Percentiles rank a stretch among this genome's conserved stretches.
Evolutionary conservation across 2,329 filamentous ascomycete species (phyloP).

Genomic region (Diplodia scrobiculata): DNA sequence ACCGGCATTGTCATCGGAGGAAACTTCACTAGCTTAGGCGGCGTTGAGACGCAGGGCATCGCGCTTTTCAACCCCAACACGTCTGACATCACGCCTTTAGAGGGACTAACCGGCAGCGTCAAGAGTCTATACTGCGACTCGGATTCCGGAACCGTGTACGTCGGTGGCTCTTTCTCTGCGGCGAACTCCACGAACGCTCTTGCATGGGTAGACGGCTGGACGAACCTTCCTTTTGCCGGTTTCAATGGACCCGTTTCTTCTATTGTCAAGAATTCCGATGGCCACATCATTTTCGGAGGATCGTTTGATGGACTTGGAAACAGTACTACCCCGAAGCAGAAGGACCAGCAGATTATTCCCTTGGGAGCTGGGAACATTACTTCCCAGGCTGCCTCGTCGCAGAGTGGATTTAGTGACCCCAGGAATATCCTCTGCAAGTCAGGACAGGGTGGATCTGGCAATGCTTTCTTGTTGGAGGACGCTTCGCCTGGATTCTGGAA

Average conservation of each 20-base stretch:
- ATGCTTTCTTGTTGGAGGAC: conserved; percentile 80
- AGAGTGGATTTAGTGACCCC: conserved; percentile 70
- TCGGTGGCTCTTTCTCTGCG: conserved; percentile 82
- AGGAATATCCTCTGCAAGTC: conserved; percentile 81
- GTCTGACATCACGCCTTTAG: conserved; percentile 68
- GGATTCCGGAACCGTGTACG: conserved; percentile 75
- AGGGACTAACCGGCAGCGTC: conserved; percentile 81
- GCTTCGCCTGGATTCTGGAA: conserved; percentile 77
- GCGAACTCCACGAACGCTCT: conserved; percentile 87
- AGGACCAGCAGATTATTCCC: conserved; percentile 79
- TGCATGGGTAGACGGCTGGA: conserved; percentile 75
- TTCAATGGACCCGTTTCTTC: conserved; percentile 91
- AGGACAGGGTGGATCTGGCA: conserved; percentile 67
- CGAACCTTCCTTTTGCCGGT: conserved; percentile 82
- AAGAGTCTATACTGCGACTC: conserved; percentile 80
- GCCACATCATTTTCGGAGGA: conserved; percentile 89
- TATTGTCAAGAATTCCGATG: conserved; percentile 76
- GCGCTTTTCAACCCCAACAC: conserved; percentile 78
- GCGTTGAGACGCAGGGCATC: conserved; percentile 71
- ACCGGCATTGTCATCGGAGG: conserved; percentile 83
- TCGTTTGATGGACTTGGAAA: conserved; percentile 87
- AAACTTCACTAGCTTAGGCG: conserved; percentile 90
- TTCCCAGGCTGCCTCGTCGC: conserved; percentile 63
- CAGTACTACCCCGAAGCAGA: conserved; percentile 69
- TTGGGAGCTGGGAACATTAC: conserved; percentile 75